These are phyloP conservation scores for Plantago coronopus DNA, from an alignment of 305 asterid genomes.

Conservation along the genomic window DNA sequence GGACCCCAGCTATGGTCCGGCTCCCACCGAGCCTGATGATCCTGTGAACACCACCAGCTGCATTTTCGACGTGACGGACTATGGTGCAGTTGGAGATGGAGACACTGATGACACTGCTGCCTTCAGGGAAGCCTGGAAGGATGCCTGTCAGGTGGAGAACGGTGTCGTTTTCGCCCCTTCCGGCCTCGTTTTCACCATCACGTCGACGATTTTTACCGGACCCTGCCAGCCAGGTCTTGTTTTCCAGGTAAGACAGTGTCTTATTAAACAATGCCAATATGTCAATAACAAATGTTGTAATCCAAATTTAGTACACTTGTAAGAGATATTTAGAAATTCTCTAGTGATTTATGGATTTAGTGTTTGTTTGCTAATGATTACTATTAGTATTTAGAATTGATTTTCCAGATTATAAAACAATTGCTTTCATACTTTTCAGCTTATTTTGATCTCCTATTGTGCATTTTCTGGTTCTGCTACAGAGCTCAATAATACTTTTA, in stretches of 20 bases:
- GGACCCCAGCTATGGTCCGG: slow-evolving; percentile 34
- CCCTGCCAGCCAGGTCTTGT: slow-evolving; percentile 85
- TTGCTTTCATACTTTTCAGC: too few relatives aligned
- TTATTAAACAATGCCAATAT: background rate
- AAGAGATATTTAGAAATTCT: too few relatives aligned
- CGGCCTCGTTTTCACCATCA: slow-evolving; percentile 45
- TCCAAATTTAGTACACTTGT: background rate
- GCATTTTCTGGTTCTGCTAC: too few relatives aligned
- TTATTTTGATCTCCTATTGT: too few relatives aligned
- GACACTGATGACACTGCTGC: slow-evolving; percentile 73
- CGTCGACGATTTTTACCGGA: slow-evolving; percentile 86
- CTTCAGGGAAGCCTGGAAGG: slow-evolving; percentile 75
- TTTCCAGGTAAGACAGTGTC: slow-evolving; percentile 46
- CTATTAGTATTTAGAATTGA: too few relatives aligned
- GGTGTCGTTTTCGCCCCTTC: slow-evolving; percentile 59
- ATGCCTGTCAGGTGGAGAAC: slow-evolving; percentile 70
- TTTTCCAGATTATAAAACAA: too few relatives aligned
- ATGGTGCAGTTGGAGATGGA: slow-evolving; percentile 86
- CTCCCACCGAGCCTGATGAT: slow-evolving; percentile 6
- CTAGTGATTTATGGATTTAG: too few relatives aligned
- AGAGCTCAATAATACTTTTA: too few relatives aligned
- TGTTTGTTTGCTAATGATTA: too few relatives aligned
- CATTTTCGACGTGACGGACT: slow-evolving; percentile 60
- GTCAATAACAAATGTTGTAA: too few relatives aligned
- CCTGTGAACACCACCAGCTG: slow-evolving; percentile 29